Base-by-base conservation (phyloP, 2,329 filamentous ascomycete species). In the Claviceps arundinis region DNA sequence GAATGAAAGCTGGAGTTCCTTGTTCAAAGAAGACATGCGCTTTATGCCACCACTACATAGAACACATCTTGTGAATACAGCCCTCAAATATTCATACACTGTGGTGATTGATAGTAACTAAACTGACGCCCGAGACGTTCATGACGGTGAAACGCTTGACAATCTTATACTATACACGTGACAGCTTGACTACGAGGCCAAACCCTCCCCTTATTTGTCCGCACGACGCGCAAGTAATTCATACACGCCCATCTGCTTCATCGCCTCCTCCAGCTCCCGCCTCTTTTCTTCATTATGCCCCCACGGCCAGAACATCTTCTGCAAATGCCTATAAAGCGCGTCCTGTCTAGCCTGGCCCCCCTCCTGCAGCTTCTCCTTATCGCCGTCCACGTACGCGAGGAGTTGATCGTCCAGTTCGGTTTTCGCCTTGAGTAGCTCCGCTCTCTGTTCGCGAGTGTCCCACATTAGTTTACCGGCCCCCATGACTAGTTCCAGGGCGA, bases 401-500 rank as follows among this genome's bases (percentile, higher is more conserved):
- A 75, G 61, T 50, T 62, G 65, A 24, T 61, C 55, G 49, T 77
- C 73, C 52, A 76, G 65, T 19, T 64, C 61, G n/a, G 64, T 64
- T 59, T 72, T 72, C 3, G 69, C 69, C 14, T 61, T 57, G 41
- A 74, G 64, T 19, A 77, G 66, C 54, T 68, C 68, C 22, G 63
- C 63, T 26, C 72, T 64, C 51, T 69, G 66, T 40, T 62, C 53
- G 1, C 69, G 63, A 19, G 66, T 70, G 38, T 73, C 69, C 65
- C 69, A 70, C 8, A 65, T 59, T 7, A 77, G 60, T 58, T 71
- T 71, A 4, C 68, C 70, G 1, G 70, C 72, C 50, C 68, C 70
- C 30, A 75, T 57, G 13, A 71, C 54, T 56, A 77, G 64, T 60
- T 77, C 74, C 26, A 77, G 61, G 34, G 70, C 69, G 50, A 77